Evolutionary conservation across 202 grass and related monocot species (phyloP), one percentile per base, ranked within the genome.

Genomic region (Zizania palustris): DNA sequence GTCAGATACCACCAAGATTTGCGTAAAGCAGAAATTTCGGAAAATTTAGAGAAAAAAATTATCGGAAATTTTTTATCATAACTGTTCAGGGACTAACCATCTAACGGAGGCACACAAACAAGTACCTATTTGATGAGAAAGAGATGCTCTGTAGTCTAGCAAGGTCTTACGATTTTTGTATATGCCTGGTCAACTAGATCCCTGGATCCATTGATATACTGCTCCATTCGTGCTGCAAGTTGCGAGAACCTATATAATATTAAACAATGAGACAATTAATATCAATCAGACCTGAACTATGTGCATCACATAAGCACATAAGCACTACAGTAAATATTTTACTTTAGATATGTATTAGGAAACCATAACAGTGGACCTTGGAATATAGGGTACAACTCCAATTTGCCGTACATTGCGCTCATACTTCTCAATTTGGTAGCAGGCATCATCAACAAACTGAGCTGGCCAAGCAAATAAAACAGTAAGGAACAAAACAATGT

Each of bases 391-490:
- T 41, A 98, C 82, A 69, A 98, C 91, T 88, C 95, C 95, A 60
- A 90, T 63, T 75, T 85, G 89, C 33, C 74, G 69, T 59, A 71
- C 91, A 88, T 88, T 91, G n/a, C 80, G 87, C 77, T 98, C 91
- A 80, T 86, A 88, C 51, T 94, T 98, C 81, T 98, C 95, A 64
- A 98, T 84, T 82, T 92, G 91, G 85, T 80, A 98, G 59, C 91
- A 98, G 56, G 91, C 89, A 84, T 98, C 95, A 79, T 98, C 95
- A 73, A 98, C 74, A 83, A 94, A 92, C 93, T 97, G 80, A 46
- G 77, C 63, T 51, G 61, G 58, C 76, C 60, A 75, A 72, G 60
- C 85, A 60, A 34, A 20, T n/a, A 19, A 53, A 78, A 54, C 37
- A 80, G 16, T 86, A 76, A 88, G 58, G 46, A 66, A 65, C 60